Percentiles rank a stretch among this genome's conserved stretches.
These are phyloP conservation scores for Paramecium primaurelia DNA, from an alignment of 73 alveolate species.

Conservation along the genomic window DNA sequence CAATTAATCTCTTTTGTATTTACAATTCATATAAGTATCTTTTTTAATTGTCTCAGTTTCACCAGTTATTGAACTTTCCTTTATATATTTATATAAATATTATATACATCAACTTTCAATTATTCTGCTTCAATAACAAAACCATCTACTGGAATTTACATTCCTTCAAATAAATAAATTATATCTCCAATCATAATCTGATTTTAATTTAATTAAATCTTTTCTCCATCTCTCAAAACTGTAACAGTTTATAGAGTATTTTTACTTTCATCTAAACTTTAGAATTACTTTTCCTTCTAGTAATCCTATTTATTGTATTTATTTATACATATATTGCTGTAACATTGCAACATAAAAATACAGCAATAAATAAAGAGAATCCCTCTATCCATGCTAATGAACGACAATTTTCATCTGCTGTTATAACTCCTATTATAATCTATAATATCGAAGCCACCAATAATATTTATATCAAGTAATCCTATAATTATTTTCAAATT, in stretches of 20 bases:
- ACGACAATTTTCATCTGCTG: slow-evolving; percentile 41
- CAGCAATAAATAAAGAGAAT: slow-evolving; percentile 70
- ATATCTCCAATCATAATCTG: slow-evolving; percentile 82
- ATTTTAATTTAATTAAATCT: slow-evolving; percentile 39
- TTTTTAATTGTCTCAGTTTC: slow-evolving; percentile 73
- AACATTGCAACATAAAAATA: slow-evolving; percentile 67
- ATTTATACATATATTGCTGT: slow-evolving; percentile 60
- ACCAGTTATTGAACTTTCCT: slow-evolving; percentile 87
- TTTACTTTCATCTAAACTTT: slow-evolving; percentile 19
- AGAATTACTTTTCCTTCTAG: slow-evolving; percentile 59
- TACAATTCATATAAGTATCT: slow-evolving; percentile 58
- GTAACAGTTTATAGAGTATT: slow-evolving; percentile 43
- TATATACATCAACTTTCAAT: slow-evolving; percentile 54
- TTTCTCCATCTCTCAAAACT: slow-evolving; percentile 69
- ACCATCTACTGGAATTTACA: slow-evolving; percentile 82
- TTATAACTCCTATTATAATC: slow-evolving; percentile 51
- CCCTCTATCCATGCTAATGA: slow-evolving; percentile 79
- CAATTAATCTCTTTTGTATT: slow-evolving; percentile 25
- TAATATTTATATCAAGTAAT: slow-evolving; percentile 68
- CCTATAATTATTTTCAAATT: background rate
- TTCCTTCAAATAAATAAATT: slow-evolving; percentile 69
- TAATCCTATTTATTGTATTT: slow-evolving; percentile 43
- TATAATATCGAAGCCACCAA: slow-evolving; percentile 73
- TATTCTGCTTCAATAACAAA: slow-evolving; percentile 64
- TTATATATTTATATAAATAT: background rate